Conservation (phyloP, 2,329 filamentous ascomycete genomes). For the Aaosphaeria arxii region DNA sequence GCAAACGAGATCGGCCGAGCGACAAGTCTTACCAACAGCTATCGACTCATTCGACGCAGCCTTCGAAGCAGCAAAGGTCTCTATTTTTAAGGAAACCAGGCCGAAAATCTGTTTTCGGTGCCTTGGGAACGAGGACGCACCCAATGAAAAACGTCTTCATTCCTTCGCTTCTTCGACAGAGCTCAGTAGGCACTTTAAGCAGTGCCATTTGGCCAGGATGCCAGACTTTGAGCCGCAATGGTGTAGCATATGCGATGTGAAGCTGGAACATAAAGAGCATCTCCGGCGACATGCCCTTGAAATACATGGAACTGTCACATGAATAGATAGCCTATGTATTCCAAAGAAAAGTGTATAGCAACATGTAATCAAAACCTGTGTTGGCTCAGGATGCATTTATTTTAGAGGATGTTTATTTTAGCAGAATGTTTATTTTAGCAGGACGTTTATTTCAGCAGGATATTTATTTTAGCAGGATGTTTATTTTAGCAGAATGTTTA, state of each 20-base stretch:
- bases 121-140: not conserved
- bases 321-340: not conserved
- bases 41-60: not conserved
- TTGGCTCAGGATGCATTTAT: too few species aligned
- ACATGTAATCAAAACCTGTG: too few species aligned
- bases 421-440: too few species aligned
- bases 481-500: too few species aligned
- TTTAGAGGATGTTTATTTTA: too few species aligned
- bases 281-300: conserved; percentile 4
- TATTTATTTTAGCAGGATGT: too few species aligned
- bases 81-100: not conserved
- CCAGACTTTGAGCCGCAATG: not conserved
- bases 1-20: not conserved
- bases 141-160: not conserved
- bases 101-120: conserved; percentile 1
- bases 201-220: not conserved
- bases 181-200: not conserved
- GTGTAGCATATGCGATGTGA: conserved; percentile 5
- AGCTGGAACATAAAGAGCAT: conserved; percentile 3
- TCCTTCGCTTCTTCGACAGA: not conserved
- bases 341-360: not conserved
- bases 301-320: conserved; percentile 6
- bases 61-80: conserved; percentile 2
- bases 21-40: not conserved
- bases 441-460: too few species aligned